Evolutionary conservation across 495 filamentous ascomycete species (phyloP).

Genomic region (Platismatia glauca): DNA sequence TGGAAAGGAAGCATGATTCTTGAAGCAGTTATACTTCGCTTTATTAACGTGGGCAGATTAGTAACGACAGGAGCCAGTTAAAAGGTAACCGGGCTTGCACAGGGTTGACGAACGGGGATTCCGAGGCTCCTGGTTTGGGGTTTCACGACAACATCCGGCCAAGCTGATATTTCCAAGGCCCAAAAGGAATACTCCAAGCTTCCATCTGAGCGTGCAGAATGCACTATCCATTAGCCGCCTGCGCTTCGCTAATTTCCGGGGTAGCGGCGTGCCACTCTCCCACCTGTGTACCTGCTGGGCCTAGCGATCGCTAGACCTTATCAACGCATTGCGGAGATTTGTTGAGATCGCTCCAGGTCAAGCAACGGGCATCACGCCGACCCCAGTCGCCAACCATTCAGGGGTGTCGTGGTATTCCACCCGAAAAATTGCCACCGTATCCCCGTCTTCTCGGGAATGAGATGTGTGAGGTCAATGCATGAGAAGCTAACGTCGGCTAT

Average conservation of each 20-base stretch:
- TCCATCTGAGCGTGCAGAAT: slow-evolving; percentile 18
- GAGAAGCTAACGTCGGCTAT: slow-evolving; percentile 10
- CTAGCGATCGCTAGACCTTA: slow-evolving; percentile 5
- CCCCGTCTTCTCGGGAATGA: neutral
- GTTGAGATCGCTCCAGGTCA: neutral
- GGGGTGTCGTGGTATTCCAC: neutral
- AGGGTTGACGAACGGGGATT: neutral
- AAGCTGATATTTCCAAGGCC: slow-evolving; percentile 7
- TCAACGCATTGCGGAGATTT: slow-evolving; percentile 3
- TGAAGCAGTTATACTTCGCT: neutral
- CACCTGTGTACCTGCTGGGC: neutral
- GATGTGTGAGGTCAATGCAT: slow-evolving; percentile 13
- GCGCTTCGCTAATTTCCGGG: slow-evolving; percentile 16
- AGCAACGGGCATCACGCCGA: neutral
- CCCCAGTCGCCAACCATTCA: neutral
- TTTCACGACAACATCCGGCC: neutral
- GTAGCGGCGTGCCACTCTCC: neutral
- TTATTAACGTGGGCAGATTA: neutral
- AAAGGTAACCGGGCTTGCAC: neutral
- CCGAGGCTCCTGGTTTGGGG: neutral
- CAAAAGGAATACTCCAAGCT: neutral
- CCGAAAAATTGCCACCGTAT: neutral
- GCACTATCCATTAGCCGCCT: slow-evolving; percentile 17
- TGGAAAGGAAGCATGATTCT: neutral
- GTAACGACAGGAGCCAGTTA: neutral